Percentiles rank a stretch among this genome's conserved stretches.
Evolutionary conservation across 305 asterid species (phyloP).

Genomic region (Solanum aculeatissimum): DNA sequence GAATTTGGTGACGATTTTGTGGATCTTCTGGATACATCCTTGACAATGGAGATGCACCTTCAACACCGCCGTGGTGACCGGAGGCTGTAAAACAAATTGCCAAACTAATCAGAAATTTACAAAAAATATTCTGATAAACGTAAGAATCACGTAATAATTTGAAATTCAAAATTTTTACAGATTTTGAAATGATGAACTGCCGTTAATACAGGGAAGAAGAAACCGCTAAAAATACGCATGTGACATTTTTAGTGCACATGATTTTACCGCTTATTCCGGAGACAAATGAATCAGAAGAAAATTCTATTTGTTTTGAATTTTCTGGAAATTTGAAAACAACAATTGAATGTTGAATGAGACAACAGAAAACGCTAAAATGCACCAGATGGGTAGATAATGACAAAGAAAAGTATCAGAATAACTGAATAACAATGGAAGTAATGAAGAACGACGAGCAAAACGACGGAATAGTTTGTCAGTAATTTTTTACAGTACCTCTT

Average conservation of each 20-base stretch:
- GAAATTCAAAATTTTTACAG: not conserved
- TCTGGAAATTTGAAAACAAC: not conserved
- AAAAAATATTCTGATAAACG: too few species aligned
- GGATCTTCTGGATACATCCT: conserved; percentile 67
- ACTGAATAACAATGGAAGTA: not conserved
- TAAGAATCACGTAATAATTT: not conserved
- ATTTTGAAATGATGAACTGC: not conserved
- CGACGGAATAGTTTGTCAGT: not conserved
- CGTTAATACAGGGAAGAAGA: not conserved
- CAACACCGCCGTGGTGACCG: conserved; percentile 51
- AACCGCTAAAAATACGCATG: not conserved
- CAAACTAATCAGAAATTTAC: not conserved
- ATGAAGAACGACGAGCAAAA: not conserved
- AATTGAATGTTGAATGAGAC: not conserved
- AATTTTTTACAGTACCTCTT: conserved; percentile 12
- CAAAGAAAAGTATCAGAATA: not conserved
- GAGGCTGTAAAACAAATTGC: conserved; percentile 23
- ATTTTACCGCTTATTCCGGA: not conserved
- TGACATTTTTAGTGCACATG: not conserved
- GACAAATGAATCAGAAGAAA: not conserved
- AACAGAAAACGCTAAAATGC: not conserved
- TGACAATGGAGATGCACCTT: conserved; percentile 71
- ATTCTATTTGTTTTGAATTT: not conserved
- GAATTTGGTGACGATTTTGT: conserved; percentile 34
- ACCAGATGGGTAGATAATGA: not conserved